phyloP scores from a whole-genome alignment of 2,329 filamentous ascomycete genomes.

The Helicocarpus griseus region DNA sequence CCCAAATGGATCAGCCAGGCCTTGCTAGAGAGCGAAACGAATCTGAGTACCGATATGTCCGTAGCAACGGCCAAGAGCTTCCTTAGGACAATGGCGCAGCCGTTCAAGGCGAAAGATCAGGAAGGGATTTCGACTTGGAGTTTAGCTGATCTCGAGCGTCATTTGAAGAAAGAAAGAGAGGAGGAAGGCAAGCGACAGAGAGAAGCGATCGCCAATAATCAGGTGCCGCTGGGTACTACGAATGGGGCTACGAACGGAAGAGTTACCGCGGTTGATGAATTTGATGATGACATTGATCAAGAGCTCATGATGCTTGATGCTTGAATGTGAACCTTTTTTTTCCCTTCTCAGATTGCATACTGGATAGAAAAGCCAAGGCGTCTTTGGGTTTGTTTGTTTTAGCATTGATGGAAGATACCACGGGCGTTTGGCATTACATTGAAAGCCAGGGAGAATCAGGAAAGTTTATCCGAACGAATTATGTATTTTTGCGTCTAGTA shows the following conservation, averaged over 20 bases:
- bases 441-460: not conserved
- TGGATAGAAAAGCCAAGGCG: not conserved
- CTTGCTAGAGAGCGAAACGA: conserved; percentile 73
- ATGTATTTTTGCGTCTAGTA: not conserved
- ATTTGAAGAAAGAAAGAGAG: conserved; percentile 59
- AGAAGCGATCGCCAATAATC: conserved; percentile 37
- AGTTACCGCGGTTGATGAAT: conserved; percentile 23
- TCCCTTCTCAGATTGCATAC: not conserved
- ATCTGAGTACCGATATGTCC: conserved; percentile 91
- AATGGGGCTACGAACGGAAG: conserved; percentile 15
- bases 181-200: conserved; percentile 59
- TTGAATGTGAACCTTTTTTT: not conserved
- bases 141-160: conserved; percentile 61
- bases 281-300: conserved; percentile 23
- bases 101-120: conserved; percentile 71
- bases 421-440: not conserved
- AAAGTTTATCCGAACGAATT: not conserved
- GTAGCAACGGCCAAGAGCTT: conserved; percentile 84
- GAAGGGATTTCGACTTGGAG: conserved; percentile 94
- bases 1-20: conserved; percentile 96
- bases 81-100: conserved; percentile 81
- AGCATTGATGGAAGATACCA: not conserved
- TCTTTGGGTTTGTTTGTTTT: not conserved
- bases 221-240: conserved; percentile 11
- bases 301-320: conserved; percentile 8